Evolutionary conservation across 2,329 filamentous ascomycete species (phyloP).

Genomic region (Aspergillus sp.): DNA sequence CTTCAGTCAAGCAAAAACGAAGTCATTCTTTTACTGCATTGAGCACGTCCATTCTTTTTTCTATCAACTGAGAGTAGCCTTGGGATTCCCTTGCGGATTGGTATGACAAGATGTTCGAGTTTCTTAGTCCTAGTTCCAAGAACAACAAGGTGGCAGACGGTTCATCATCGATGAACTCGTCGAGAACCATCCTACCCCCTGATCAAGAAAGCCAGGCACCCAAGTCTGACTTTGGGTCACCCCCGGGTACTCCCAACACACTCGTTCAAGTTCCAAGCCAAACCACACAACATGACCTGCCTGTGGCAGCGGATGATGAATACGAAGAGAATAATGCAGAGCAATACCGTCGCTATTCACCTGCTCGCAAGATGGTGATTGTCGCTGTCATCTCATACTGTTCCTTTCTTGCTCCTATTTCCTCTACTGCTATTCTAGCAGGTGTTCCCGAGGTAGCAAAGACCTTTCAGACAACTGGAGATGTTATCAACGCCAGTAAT

Average conservation of each 20-base stretch:
- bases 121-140: neutral
- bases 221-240: slow-evolving; percentile 10
- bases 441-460: slow-evolving; percentile 69
- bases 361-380: slow-evolving; percentile 60
- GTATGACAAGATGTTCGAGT: slow-evolving; percentile 1
- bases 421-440: slow-evolving; percentile 67
- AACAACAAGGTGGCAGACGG: slow-evolving; percentile 6
- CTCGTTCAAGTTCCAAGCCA: slow-evolving; percentile 29
- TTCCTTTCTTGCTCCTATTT: slow-evolving; percentile 70
- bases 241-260: slow-evolving; percentile 12
- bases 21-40: too few relatives aligned
- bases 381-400: slow-evolving; percentile 68
- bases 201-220: slow-evolving; percentile 4
- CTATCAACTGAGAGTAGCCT: neutral
- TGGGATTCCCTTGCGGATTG: neutral
- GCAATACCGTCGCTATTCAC: slow-evolving; percentile 61
- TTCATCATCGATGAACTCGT: slow-evolving; percentile 7
- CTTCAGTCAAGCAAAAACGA: too few relatives aligned
- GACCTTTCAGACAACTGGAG: slow-evolving; percentile 61
- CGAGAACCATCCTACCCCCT: slow-evolving; percentile 7
- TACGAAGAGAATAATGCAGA: slow-evolving; percentile 44
- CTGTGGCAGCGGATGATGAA: slow-evolving; percentile 17
- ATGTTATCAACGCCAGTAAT: slow-evolving; percentile 69
- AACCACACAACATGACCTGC: slow-evolving; percentile 28
- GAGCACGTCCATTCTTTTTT: neutral